phyloP scores from a whole-genome alignment of 331 rosid species.

The Stylosanthes scabra region DNA sequence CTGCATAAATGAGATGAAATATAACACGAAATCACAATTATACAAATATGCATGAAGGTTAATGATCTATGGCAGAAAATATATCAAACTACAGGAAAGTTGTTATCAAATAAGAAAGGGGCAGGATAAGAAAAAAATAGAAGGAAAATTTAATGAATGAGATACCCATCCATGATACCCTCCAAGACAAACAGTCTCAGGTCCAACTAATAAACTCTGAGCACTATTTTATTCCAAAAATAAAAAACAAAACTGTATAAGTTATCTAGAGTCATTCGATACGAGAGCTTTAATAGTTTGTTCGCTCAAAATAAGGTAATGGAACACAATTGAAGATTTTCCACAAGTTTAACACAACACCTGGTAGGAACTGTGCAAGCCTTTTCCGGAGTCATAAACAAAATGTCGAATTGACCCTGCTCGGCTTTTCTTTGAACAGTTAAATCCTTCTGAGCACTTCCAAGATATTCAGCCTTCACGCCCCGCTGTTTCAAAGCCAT shows the following conservation, averaged over 20 bases:
- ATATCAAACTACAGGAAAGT: neutral
- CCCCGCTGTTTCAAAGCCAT: slow-evolving; percentile 92
- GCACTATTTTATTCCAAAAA: neutral
- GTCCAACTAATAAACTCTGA: slow-evolving; percentile 29
- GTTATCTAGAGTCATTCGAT: neutral
- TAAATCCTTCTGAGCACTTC: slow-evolving; percentile 81
- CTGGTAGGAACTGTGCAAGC: slow-evolving; percentile 77
- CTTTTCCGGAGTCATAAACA: slow-evolving; percentile 95
- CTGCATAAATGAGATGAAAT: slow-evolving; percentile 51
- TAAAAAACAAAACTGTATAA: neutral
- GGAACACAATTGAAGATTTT: slow-evolving; percentile 9
- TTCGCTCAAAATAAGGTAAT: slow-evolving; percentile 25
- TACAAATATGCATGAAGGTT: slow-evolving; percentile 14
- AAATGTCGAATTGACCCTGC: slow-evolving; percentile 74
- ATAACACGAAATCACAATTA: slow-evolving; percentile 28
- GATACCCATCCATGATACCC: slow-evolving; percentile 9
- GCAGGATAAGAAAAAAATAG: neutral
- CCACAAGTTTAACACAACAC: slow-evolving; percentile 43
- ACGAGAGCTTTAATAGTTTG: neutral
- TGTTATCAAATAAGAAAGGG: neutral
- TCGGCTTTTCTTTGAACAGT: slow-evolving; percentile 79
- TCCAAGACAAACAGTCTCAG: neutral
- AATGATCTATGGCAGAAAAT: slow-evolving; percentile 5
- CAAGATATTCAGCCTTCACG: slow-evolving; percentile 83
- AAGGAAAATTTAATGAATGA: slow-evolving; percentile 8